Percentiles rank a stretch among this genome's conserved stretches.
These are phyloP conservation scores for Epichloe glyceriae DNA, from an alignment of 2,329 filamentous ascomycete genomes.

Conservation along the genomic window DNA sequence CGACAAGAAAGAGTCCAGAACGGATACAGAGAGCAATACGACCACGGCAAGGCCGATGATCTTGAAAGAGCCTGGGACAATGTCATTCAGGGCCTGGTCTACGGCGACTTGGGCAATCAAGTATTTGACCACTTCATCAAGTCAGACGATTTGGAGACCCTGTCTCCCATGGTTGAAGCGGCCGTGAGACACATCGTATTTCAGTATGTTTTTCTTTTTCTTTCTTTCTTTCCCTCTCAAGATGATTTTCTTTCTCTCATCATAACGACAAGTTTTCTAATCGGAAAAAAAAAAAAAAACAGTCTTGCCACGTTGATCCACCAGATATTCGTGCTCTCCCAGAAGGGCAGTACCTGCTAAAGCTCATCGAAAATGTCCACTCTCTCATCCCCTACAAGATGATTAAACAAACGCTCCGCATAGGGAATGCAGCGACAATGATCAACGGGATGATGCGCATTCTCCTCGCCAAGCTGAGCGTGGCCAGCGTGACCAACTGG, in stretches of 20 bases:
- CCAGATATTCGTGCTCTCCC: constrained; percentile 61
- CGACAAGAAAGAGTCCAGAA: constrained; percentile 5
- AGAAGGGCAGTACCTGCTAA: constrained; percentile 61
- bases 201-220: constrained; percentile 38
- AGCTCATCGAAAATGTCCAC: constrained; percentile 57
- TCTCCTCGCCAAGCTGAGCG: constrained; percentile 63
- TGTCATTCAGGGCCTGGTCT: constrained; percentile 50
- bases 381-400: constrained; percentile 58
- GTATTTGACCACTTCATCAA: constrained; percentile 48
- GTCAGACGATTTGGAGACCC: constrained; percentile 49
- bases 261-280: too few species aligned
- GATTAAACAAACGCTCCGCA: constrained; percentile 57
- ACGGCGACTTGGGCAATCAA: constrained; percentile 53
- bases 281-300: neutral
- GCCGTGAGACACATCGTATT: constrained; percentile 54
- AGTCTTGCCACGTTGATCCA: constrained; percentile 65
- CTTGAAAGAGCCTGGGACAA: constrained; percentile 54
- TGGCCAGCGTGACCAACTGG: constrained; percentile 67
- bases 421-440: constrained; percentile 74
- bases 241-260: too few species aligned
- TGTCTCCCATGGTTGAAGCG: constrained; percentile 48
- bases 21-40: constrained; percentile 30
- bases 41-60: constrained; percentile 45
- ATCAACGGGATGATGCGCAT: constrained; percentile 61
- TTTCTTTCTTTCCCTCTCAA: neutral